Percentiles rank a stretch among this genome's conserved stretches.
Conservation (phyloP, 2,329 filamentous ascomycete species). For the Stachybotrys chartarum region DNA sequence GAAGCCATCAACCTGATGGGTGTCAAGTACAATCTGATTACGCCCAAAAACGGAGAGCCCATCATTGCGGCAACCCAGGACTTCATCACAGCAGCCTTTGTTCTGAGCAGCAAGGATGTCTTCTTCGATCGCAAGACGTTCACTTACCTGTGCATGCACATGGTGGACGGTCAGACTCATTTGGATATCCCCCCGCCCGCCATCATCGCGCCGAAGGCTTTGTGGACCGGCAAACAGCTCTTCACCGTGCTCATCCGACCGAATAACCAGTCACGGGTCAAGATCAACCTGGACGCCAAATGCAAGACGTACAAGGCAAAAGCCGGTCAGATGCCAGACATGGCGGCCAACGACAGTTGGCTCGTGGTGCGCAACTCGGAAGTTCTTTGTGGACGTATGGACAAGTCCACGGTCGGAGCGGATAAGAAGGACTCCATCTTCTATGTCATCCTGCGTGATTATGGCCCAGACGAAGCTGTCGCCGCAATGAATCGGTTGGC, state of each 20-base stretch:
- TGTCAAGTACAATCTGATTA: constrained; percentile 91
- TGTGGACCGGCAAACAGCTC: constrained; percentile 97
- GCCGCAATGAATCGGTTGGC: constrained; percentile 90
- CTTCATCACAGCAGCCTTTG: constrained; percentile 92
- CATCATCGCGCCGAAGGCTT: constrained; percentile 72
- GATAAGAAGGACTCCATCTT: constrained; percentile 98
- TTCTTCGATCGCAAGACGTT: constrained; percentile 90
- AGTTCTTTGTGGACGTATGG: constrained; percentile 95
- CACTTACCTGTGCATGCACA: constrained; percentile 83
- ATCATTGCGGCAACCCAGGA: constrained; percentile 99
- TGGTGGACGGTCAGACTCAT: constrained; percentile 74
- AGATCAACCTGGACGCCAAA: constrained; percentile 88
- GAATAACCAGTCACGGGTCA: constrained; percentile 70
- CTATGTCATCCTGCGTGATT: constrained; percentile 93
- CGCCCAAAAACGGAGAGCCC: constrained; percentile 94
- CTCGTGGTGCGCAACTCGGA: constrained; percentile 93
- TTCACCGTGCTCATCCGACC: constrained; percentile 90
- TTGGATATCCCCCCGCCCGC: constrained; percentile 83
- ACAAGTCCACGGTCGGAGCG: constrained; percentile 93
- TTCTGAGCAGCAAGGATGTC: constrained; percentile 85
- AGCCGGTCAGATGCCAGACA: constrained; percentile 52
- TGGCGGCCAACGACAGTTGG: constrained; percentile 87
- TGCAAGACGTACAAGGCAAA: constrained; percentile 73
- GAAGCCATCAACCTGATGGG: constrained; percentile 97
- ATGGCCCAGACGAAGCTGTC: constrained; percentile 81